Evolutionary conservation across 495 filamentous ascomycete species (phyloP).

Genomic region (Podospora pseudoanserina): DNA sequence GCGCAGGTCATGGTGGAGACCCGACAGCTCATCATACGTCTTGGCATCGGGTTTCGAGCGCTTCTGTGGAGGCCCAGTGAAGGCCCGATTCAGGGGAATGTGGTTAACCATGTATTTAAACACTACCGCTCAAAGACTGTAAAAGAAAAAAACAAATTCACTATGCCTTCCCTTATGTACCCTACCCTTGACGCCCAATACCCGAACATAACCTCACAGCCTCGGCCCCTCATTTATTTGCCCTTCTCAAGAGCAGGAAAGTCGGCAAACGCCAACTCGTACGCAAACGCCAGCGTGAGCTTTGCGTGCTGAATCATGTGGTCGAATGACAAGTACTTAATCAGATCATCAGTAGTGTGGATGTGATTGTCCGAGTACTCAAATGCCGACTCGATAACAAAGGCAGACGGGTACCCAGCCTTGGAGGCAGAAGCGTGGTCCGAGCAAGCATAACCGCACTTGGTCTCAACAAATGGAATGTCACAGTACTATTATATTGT

Average conservation of each 20-base stretch:
- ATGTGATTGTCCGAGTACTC: constrained; percentile 83
- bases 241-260: constrained; percentile 40
- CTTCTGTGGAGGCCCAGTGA: background rate
- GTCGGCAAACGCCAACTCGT: constrained; percentile 76
- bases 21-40: background rate
- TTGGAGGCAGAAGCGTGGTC: constrained; percentile 96
- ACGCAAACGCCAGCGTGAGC: constrained; percentile 83
- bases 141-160: background rate
- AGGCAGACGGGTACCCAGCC: constrained; percentile 91
- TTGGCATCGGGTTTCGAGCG: background rate
- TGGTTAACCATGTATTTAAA: background rate
- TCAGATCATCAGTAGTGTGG: constrained; percentile 82
- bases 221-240: background rate
- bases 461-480: constrained; percentile 84
- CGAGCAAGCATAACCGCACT: constrained; percentile 96
- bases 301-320: constrained; percentile 98
- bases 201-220: constrained; percentile 2
- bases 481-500: constrained; percentile 64
- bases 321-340: constrained; percentile 86
- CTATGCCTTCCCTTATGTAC: background rate
- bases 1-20: background rate
- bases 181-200: constrained; percentile 10
- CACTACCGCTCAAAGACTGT: background rate
- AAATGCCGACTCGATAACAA: constrained; percentile 91
- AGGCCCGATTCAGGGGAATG: background rate